Evolutionary conservation across 2,329 filamentous ascomycete genomes (phyloP), one percentile per base, ranked within the genome.

Genomic region (Kalmusia sp.): DNA sequence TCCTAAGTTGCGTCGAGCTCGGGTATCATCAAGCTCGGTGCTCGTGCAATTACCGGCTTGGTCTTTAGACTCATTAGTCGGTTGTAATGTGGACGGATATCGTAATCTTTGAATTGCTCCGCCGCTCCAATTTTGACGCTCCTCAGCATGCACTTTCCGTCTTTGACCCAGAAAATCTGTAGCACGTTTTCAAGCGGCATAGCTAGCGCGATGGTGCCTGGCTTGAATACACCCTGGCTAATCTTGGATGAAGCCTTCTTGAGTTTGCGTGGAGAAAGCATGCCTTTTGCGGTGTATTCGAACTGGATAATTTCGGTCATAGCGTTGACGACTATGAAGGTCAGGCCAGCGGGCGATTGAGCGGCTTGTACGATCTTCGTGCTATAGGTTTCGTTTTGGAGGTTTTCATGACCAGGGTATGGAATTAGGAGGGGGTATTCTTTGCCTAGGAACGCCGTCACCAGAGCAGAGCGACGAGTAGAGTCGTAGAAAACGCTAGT

Each of bases 231-330:
- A 3, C 63, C 63, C 12, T 55, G 63, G 49, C 59, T 62, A 12
- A 74, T 71, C 50, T 70, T 72, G n/a, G 57, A 53, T 1, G 66
- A 55, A 6, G 65, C 60, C 44, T 70, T 72, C 43, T 71, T 75
- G 31, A 73, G 52, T 46, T 64, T 68, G 8, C 62, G 61, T 1
- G 65, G 62, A 9, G 59, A 65, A 5, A 74, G 56, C 3, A 55
- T 56, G 4, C 65, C 65, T 49, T 64, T 67, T 34, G 65, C 38
- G 19, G 62, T 71, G 47, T 68, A 67, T 37, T 73, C 66, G 43
- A 71, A 73, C 40, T 74, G 56, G 27, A 72, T 66, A n/a, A 74
- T 66, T 35, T 75, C 69, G 5, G 65, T 69, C 64, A 69, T 70
- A n/a, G 68, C 65, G 47, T 73, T 75, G 33, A 65, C 64, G 30